Evolutionary conservation across 1,284 basidiomycete species (phyloP), one percentile per base, ranked within the genome.

Genomic region (Apiotrichum domesticum): DNA sequence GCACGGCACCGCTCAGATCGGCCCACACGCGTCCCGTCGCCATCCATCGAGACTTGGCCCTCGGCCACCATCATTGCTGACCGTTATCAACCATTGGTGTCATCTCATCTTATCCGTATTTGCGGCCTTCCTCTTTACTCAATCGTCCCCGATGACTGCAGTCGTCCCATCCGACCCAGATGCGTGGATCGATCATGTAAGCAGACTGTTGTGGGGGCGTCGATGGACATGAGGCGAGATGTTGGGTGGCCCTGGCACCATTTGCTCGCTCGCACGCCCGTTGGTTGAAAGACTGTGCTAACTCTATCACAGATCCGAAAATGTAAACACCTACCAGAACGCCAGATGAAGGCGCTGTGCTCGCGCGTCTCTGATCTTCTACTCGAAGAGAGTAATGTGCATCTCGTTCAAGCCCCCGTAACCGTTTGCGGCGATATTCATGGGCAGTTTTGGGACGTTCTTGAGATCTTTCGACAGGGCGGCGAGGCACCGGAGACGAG

Each of bases 401-500:
- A 95, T 70, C 90, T 90, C 11, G 90, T 97, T 40, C 86, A 85
- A 15, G 87, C 84, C 53, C 94, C 92, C 0, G 91, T 95, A 29
- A 94, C 91, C 0, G 88, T 95, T 56, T 94, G 90, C 71, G 91
- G 91, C 21, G 92, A 95, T 73, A 93, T 96, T 50, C 92, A 95
- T 69, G 92, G 92, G 29, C 92, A 96, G 75, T 93, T 96, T 73
- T 97, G 91, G 91, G 92, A 97, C 71, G 80, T 97, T 29, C 79
- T 94, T 15, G 93, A 98, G 79, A 80, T 98, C 39, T 80, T 98
- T 66, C 79, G 90, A 65, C 88, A 91, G 61, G 95, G 94, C 7
- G 95, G 94, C 6, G 83, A 85, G 66, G 84, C 89, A 0, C 90
- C 90, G 3, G 87, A 86, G 59, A 97, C 91, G 60, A 91, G 89